A percentile compares a stretch with the other conserved stretches of the same genome.
phyloP scores from a whole-genome alignment of 768 basidiomycete species.

The Boletus huronensis region DNA sequence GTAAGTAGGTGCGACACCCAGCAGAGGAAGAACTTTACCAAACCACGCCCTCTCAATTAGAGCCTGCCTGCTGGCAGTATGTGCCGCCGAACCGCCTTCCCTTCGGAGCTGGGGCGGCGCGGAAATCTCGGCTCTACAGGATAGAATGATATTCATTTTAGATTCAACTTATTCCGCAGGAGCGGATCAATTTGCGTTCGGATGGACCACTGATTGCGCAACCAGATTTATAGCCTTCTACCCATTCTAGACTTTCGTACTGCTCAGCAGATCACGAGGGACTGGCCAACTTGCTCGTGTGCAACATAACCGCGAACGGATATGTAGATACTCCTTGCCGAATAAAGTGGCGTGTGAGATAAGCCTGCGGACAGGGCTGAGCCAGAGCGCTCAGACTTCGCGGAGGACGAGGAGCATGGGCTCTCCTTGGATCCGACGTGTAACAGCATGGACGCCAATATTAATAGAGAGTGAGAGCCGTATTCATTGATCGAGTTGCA shows the following conservation, averaged over 20 bases:
- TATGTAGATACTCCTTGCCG: background rate
- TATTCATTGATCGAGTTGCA: background rate
- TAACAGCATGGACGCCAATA: background rate
- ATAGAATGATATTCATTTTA: background rate
- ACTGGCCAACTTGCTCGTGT: background rate
- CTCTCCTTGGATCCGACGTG: background rate
- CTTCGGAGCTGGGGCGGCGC: slow-evolving; percentile 3
- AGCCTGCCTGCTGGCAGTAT: background rate
- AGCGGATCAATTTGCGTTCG: slow-evolving; percentile 12
- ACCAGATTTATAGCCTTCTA: background rate
- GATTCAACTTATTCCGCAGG: background rate
- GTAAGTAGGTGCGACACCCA: slow-evolving; percentile 10
- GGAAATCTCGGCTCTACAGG: slow-evolving; percentile 5
- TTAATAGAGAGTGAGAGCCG: slow-evolving; percentile 10
- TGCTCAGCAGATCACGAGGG: background rate
- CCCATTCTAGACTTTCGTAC: background rate
- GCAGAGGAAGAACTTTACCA: slow-evolving; percentile 23
- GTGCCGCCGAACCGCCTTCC: background rate
- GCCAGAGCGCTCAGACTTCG: background rate
- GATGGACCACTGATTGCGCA: background rate
- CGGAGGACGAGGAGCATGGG: background rate
- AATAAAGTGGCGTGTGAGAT: background rate
- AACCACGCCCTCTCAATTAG: slow-evolving; percentile 21
- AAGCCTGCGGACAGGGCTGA: background rate
- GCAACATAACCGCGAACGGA: background rate